Evolutionary conservation across 2,329 filamentous ascomycete genomes (phyloP), one percentile per base, ranked within the genome.

Genomic region (Hypoxylon sp.): DNA sequence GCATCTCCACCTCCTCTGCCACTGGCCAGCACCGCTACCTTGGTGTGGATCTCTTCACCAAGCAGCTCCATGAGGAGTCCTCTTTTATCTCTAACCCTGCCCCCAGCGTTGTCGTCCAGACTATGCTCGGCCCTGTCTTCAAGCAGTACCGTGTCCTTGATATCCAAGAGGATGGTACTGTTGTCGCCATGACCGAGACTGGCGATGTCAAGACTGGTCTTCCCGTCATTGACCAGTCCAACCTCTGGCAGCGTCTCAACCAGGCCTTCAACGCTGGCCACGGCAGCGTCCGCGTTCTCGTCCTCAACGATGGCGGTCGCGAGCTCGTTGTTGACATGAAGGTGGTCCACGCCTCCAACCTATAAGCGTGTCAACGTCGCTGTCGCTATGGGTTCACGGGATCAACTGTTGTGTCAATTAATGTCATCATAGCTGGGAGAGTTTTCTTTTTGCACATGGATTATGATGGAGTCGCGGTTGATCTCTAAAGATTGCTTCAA

Each of bases 61-160:
- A 97, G 89, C 93, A 98, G 87, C 90, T 99, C 74, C 94, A 98
- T 80, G 96, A 99, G 87, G 96, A 99, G 91, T 97, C 93, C 63
- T 95, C 92, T 78, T 98, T 97, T 86, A 90, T 98, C 85, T 94
- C 93, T 84, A 97, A 97, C 91, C 96, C 96, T 73, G 93, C 92
- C 74, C 95, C 95, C 76, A 97, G 93, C 76, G 96, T 99, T 68
- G 90, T 98, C 72, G 95, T 99, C 78, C 96, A 99, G 91, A 98
- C 95, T 86, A 98, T 99, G 94, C 92, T 97, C 75, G 96, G 95
- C 77, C 96, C 96, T 72, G 90, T 98, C 86, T 98, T 98, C 93
- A 98, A 98, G 93, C 96, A 98, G 89, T 99, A 99, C 91, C 94
- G 96, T 79, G 95, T 99, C 80, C 91, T 99, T 70, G 96, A 99